Base-by-base conservation (phyloP, 108 stramenopile genomes). In the Conticribra guillardii region DNA sequence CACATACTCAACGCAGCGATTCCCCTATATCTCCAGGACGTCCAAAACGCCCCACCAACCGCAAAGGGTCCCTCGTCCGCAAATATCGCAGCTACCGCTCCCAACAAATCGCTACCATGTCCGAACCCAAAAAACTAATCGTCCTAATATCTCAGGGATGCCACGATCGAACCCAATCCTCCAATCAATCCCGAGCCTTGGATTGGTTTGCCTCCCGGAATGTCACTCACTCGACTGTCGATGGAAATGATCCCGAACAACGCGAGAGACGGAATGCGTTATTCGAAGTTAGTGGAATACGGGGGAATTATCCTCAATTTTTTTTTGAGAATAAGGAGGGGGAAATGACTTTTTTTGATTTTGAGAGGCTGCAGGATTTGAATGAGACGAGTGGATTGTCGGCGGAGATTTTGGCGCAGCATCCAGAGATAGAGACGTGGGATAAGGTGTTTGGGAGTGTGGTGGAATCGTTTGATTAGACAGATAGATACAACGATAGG, bases 261-360 rank as follows among this genome's bases (percentile, higher is more conserved):
- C 63, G 79, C 30, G 79, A 80, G 7, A 68, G 59, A 32, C 79
- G 92, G n/a, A 77, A 87, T 66, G 59, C 79, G 50, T 66, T 93
- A 29, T 90, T 89, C 59, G 74, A 46, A 2, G 83, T 89, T 11
- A 85, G 84, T 54, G 89, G 89, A 3, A 54, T 82, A 9, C 67
- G 88, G 8, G 92, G 72, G 24, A 81, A 87, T 45, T 93, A 87
- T 75, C 92, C 92, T 3, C 92, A 93, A 57, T 87, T 93, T 64
- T 93, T 90, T 81, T 65, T 89, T 29, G 57, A 79, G 30, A 62
- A 68, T 24, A 49, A 41, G 17, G 80, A 83, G 30, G 74, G 70
- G 18, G 54, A 63, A 51, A 67, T 82, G 27, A 68, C 72, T 19
- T 84, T 63, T 64, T 64, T 90, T 29, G 69, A 83, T 37, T 90